Percentiles rank a stretch among this genome's conserved stretches.
phyloP scores from a whole-genome alignment of 805 yeast genomes.

The Starmerella davenportii region DNA sequence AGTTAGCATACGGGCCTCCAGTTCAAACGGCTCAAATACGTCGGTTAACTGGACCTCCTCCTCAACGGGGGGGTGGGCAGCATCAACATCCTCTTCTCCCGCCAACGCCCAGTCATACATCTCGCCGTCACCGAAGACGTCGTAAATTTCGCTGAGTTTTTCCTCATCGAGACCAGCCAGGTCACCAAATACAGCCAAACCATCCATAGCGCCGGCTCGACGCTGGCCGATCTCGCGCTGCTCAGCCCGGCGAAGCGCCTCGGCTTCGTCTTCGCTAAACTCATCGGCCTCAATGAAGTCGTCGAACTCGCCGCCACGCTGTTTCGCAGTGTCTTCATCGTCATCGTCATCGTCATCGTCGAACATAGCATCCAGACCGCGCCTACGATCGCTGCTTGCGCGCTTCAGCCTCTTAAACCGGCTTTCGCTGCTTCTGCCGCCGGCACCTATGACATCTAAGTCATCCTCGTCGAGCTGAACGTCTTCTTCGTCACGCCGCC shows the following conservation, averaged over 20 bases:
- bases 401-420: constrained; percentile 72
- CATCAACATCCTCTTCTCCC: constrained; percentile 46
- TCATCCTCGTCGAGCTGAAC: constrained; percentile 79
- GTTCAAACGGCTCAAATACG: constrained; percentile 86
- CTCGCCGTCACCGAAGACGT: constrained; percentile 91
- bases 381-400: constrained; percentile 29
- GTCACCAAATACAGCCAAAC: constrained; percentile 16
- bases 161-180: constrained; percentile 57
- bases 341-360: constrained; percentile 36
- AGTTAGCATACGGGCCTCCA: constrained; percentile 77
- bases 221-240: constrained; percentile 27
- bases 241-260: constrained; percentile 44
- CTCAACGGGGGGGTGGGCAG: constrained; percentile 16
- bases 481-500: constrained; percentile 11
- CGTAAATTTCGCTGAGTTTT: constrained; percentile 78
- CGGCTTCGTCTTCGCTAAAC: constrained; percentile 47
- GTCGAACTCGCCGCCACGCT: constrained; percentile 60
- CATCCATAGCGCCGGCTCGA: constrained; percentile 7
- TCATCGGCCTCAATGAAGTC: constrained; percentile 97
- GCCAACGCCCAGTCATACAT: constrained; percentile 97
- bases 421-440: constrained; percentile 23
- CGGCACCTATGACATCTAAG: constrained; percentile 52
- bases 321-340: constrained; percentile 18
- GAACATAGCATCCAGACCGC: constrained; percentile 44
- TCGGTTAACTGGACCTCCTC: constrained; percentile 49